Evolutionary conservation across 257 asterid genomes (phyloP), one percentile per base, ranked within the genome.

Genomic region (Plectranthus barbatus): DNA sequence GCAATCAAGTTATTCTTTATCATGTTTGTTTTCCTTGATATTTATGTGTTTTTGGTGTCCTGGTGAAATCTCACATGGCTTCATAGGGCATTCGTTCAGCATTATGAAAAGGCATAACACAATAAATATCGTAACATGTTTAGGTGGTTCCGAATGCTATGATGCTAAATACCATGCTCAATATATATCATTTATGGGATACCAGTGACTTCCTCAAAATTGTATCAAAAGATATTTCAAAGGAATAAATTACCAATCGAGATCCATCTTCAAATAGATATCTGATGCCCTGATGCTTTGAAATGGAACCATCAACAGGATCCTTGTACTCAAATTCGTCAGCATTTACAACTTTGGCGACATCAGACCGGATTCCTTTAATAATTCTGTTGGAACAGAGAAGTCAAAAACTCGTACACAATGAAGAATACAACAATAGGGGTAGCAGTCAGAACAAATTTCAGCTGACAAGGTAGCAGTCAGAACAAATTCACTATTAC

Each of bases 261-360:
- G 99, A 92, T 23, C 97, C 97, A 62, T 92, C 99, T 73, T 78
- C 94, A 74, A 92, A 89, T 62, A 92, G 75, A 71, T 83, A 92
- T 67, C 99, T 82, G 74, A 92, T 85, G 37, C 99, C 99, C 83
- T 92, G 99, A 76, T 92, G 93, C 80, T 85, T 86, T 42, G 99
- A 85, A 71, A 92, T 44, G 15, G 97, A 92, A 83, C 97, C 97
- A 79, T 92, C 99, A 69, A 92, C 96, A 7, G 97, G 96, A 68
- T 92, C 99, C 57, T 87, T 92, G 83, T 92, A 92, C 77, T 92
- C 97, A 46, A 92, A 92, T 77, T 92, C 99, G 72, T 92, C 99
- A 71, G 86, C 99, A 66, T 66, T 20, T 74, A 70, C 83, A 49
- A 92, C 91, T 12, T 63, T 85, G 5, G 97, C 76, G 46, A 92